phyloP scores from a whole-genome alignment of 257 asterid species.

The Handroanthus guayacan region DNA sequence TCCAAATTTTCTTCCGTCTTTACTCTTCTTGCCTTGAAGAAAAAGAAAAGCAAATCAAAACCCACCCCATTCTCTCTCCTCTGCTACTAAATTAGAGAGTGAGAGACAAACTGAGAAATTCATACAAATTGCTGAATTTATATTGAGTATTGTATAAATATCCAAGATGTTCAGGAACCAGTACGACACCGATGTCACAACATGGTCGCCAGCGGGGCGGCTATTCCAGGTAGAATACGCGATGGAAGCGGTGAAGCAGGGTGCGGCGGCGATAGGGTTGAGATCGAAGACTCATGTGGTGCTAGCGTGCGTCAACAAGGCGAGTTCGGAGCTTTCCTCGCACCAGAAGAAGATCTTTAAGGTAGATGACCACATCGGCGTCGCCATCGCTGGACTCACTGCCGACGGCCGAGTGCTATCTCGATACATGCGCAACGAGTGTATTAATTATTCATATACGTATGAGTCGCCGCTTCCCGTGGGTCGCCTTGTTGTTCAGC shows the following conservation, averaged over 20 bases:
- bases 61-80: constrained; percentile 24
- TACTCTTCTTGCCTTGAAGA: constrained; percentile 61
- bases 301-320: constrained; percentile 87
- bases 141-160: constrained; percentile 4
- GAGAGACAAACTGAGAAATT: constrained; percentile 10
- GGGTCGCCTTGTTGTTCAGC: constrained; percentile 96
- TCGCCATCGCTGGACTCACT: constrained; percentile 97
- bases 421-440: constrained; percentile 92
- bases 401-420: constrained; percentile 98
- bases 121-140: constrained; percentile 30
- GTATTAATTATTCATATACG: constrained; percentile 82
- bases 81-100: constrained; percentile 31
- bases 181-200: constrained; percentile 97
- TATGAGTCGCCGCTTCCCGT: constrained; percentile 92
- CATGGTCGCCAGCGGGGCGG: constrained; percentile 99
- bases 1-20: neutral
- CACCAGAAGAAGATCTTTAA: constrained; percentile 99
- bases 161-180: constrained; percentile 87
- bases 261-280: constrained; percentile 96
- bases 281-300: constrained; percentile 95
- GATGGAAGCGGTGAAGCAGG: constrained; percentile 99
- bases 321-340: constrained; percentile 90
- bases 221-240: constrained; percentile 96
- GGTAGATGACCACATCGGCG: constrained; percentile 98
- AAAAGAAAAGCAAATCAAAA: constrained; percentile 50